Evolutionary conservation across 495 filamentous ascomycete genomes (phyloP).

Genomic region (Talaromyces thailandensis): DNA sequence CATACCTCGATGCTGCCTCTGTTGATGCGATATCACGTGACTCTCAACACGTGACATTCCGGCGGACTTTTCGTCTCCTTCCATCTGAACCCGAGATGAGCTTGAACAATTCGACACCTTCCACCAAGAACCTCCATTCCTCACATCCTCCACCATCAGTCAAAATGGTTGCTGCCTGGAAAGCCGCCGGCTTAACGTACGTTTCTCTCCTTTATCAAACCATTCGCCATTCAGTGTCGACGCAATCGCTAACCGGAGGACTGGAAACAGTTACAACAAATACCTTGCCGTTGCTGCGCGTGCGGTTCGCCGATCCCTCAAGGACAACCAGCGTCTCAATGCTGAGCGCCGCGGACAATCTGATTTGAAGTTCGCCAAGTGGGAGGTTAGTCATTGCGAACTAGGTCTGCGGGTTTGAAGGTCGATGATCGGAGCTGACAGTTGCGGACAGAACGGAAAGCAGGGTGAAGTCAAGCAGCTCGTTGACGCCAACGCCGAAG

Average conservation of each 20-base stretch:
- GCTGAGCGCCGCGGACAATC: conserved; percentile 86
- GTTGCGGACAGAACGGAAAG: conserved; percentile 76
- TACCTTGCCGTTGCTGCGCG: conserved; percentile 48
- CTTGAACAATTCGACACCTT: background rate
- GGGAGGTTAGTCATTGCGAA: conserved; percentile 81
- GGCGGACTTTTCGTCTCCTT: background rate
- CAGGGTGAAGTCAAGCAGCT: conserved; percentile 78
- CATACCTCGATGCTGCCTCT: background rate
- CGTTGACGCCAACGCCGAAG: conserved; percentile 59
- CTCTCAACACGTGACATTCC: background rate
- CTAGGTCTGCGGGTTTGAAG: too few relatives aligned
- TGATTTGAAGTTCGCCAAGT: conserved; percentile 91
- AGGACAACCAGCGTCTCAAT: conserved; percentile 77
- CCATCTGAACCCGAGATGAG: background rate
- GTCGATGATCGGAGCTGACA: background rate
- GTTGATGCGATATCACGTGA: conserved; percentile 1
- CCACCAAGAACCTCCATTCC: conserved; percentile 7
- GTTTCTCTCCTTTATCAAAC: conserved; percentile 13
- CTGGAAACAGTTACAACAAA: conserved; percentile 37
- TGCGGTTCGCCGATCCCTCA: conserved; percentile 73
- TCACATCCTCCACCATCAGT: conserved; percentile 23
- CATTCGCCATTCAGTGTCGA: too few relatives aligned
- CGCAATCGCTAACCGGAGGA: conserved; percentile 18
- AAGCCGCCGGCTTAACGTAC: conserved; percentile 94
- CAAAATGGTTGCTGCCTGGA: conserved; percentile 98